Conservation (phyloP, 2,329 filamentous ascomycete species). For the Neofusicoccum sp. region DNA sequence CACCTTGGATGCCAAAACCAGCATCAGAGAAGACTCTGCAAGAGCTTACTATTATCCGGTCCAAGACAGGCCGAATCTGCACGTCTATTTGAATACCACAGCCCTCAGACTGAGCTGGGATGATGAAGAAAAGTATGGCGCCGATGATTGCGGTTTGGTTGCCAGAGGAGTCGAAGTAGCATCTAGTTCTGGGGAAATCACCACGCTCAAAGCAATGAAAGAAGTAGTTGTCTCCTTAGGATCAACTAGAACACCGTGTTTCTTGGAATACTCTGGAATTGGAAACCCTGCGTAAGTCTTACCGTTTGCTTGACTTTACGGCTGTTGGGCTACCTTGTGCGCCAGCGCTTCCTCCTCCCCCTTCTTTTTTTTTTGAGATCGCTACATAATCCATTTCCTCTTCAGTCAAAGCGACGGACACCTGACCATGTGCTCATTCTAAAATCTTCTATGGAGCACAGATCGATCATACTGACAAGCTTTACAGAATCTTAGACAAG, state of each 20-base stretch:
- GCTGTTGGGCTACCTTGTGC: no score
- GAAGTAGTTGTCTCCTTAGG: constrained; percentile 25
- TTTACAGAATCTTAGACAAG: constrained; percentile 21
- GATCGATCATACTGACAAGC: background rate
- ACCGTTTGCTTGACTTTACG: no score
- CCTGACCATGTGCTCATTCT: no score
- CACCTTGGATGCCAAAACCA: constrained; percentile 33
- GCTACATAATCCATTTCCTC: no score
- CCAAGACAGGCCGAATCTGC: constrained; percentile 40
- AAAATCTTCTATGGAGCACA: no score
- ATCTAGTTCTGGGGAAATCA: background rate
- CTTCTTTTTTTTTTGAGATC: no score
- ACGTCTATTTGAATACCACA: constrained; percentile 45
- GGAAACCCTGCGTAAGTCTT: constrained; percentile 21
- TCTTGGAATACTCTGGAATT: constrained; percentile 24
- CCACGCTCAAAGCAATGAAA: constrained; percentile 32
- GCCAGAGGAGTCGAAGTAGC: constrained; percentile 30
- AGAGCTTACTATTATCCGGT: constrained; percentile 46
- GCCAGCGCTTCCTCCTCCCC: no score
- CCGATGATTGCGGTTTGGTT: background rate
- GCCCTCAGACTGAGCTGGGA: constrained; percentile 43
- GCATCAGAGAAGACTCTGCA: constrained; percentile 42
- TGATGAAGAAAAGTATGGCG: background rate
- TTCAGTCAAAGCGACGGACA: no score
- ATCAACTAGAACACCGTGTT: constrained; percentile 18